Evolutionary conservation across 352 stramenopile species (phyloP).

Genomic region (Phytophthora cajani): DNA sequence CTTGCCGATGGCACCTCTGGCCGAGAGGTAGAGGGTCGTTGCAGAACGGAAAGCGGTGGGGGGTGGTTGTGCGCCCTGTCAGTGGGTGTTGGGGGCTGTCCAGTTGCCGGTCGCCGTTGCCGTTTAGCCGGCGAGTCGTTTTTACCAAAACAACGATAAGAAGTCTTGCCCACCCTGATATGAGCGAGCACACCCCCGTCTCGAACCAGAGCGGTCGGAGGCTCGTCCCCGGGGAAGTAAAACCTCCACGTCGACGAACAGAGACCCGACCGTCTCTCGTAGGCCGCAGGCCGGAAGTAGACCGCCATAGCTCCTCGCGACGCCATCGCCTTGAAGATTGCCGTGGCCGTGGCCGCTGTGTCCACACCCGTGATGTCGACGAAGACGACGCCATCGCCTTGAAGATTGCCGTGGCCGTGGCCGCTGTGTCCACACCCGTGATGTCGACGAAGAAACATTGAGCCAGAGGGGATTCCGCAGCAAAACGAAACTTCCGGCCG

Average conservation of each 20-base stretch:
- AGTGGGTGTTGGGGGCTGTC: too few species aligned
- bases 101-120: background rate
- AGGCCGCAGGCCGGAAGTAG: background rate
- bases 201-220: background rate
- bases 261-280: background rate
- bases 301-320: background rate
- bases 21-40: too few species aligned
- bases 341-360: background rate
- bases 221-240: background rate
- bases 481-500: background rate
- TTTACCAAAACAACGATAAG: background rate
- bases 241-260: background rate
- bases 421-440: background rate
- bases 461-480: background rate
- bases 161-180: background rate
- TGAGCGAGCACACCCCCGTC: background rate
- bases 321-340: background rate
- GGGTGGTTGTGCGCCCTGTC: too few species aligned
- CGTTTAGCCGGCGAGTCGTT: background rate
- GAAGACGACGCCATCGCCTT: too few species aligned
- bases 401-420: background rate
- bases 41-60: too few species aligned
- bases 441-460: background rate
- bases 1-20: too few species aligned
- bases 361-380: background rate